These are phyloP conservation scores for Arctium minus DNA, from an alignment of 129 eudicot species.

Conservation along the genomic window DNA sequence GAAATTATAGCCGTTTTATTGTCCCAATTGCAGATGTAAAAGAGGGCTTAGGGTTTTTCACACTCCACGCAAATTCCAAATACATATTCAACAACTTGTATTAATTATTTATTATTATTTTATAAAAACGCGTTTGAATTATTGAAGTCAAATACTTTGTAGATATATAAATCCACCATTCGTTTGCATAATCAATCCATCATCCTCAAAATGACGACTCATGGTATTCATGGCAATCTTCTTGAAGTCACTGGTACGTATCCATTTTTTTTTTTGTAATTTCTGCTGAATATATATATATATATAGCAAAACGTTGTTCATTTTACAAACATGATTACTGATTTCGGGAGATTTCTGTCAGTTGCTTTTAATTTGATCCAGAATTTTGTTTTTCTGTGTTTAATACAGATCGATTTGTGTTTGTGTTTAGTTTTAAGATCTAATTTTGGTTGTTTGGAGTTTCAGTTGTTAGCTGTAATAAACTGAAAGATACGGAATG, in stretches of 20 bases:
- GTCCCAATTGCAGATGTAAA: not conserved
- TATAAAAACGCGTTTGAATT: not conserved
- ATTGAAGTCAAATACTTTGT: not conserved
- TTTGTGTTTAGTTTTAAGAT: not conserved
- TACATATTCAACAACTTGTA: not conserved
- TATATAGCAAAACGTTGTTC: too few relatives aligned
- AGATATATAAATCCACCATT: not conserved
- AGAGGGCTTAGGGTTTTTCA: not conserved
- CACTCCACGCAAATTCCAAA: too few relatives aligned
- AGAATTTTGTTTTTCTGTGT: not conserved
- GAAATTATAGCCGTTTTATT: not conserved
- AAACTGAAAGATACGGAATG: constrained; percentile 93
- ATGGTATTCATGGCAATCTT: constrained; percentile 83
- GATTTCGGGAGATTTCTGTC: not conserved
- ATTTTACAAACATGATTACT: not conserved
- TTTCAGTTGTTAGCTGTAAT: constrained; percentile 67
- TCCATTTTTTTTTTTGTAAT: not conserved
- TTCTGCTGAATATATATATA: not conserved
- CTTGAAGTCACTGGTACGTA: constrained; percentile 85
- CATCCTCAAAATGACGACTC: constrained; percentile 41
- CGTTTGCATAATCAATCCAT: not conserved
- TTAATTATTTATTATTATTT: not conserved
- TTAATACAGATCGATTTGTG: not conserved
- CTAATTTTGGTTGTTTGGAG: not conserved
- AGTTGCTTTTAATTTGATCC: not conserved